Evolutionary conservation across 2,329 filamentous ascomycete species (phyloP).

Genomic region (Beauveria australis): DNA sequence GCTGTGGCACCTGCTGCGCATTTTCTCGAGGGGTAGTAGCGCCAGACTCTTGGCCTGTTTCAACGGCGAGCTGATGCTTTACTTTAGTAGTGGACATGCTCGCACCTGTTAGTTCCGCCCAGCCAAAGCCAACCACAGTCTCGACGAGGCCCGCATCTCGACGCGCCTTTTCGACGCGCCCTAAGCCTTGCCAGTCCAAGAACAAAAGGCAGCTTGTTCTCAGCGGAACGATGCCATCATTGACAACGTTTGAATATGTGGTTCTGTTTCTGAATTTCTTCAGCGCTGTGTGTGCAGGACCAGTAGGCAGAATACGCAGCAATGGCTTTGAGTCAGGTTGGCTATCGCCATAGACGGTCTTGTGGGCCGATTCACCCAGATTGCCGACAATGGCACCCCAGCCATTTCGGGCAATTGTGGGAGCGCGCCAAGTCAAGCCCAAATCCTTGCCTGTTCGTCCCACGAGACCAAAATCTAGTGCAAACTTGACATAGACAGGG

Average conservation of each 20-base stretch:
- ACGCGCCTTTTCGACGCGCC: constrained; percentile 86
- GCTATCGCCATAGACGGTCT: constrained; percentile 47
- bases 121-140: constrained; percentile 87
- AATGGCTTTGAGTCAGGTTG: constrained; percentile 83
- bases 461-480: constrained; percentile 89
- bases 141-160: constrained; percentile 88
- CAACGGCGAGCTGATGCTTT: constrained; percentile 32
- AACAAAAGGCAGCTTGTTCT: constrained; percentile 95
- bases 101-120: constrained; percentile 80
- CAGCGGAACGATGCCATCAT: constrained; percentile 91
- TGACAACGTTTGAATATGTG: constrained; percentile 93
- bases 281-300: constrained; percentile 79
- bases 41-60: constrained; percentile 25
- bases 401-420: constrained; percentile 73
- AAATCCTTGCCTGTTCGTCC: constrained; percentile 94
- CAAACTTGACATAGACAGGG: constrained; percentile 93
- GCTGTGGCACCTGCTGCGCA: constrained; percentile 60
- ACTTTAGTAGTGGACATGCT: constrained; percentile 43
- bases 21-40: constrained; percentile 30
- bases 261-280: constrained; percentile 86
- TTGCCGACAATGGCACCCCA: constrained; percentile 85
- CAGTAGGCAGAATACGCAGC: constrained; percentile 79
- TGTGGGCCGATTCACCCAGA: constrained; percentile 60
- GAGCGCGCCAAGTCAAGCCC: constrained; percentile 87
- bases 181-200: constrained; percentile 90